Evolutionary conservation across 163 green algal species (phyloP).

Genomic region (Volvox carteri): DNA sequence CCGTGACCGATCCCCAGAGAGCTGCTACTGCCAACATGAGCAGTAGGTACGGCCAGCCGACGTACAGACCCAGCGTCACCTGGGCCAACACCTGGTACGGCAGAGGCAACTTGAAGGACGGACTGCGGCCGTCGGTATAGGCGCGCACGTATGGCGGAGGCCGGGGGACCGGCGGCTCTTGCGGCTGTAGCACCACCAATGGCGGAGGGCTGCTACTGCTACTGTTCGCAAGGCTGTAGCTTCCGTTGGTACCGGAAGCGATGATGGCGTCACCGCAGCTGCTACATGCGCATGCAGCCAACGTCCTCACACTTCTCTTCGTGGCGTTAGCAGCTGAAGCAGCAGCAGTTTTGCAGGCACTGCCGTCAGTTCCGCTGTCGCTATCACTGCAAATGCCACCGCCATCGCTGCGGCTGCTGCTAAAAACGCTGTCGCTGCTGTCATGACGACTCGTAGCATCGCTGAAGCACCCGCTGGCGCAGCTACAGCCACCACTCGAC

Average conservation of each 20-base stretch:
- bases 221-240: no score
- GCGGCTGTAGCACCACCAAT: neutral
- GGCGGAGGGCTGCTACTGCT: neutral
- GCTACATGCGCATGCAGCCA: no score
- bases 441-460: neutral
- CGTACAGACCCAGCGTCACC: conserved; percentile 44
- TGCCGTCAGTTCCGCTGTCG: neutral
- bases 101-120: conserved; percentile 18
- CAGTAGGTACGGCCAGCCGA: conserved; percentile 51
- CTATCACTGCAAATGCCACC: neutral
- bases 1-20: neutral
- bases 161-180: neutral
- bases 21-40: neutral
- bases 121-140: neutral
- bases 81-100: conserved; percentile 50
- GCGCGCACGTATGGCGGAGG: conserved; percentile 25
- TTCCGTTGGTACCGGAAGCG: neutral
- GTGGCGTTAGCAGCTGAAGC: neutral
- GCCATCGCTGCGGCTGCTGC: neutral
- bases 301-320: no score
- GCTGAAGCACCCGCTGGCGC: neutral
- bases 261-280: neutral
- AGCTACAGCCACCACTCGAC: neutral
- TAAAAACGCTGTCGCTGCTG: neutral
- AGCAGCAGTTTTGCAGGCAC: neutral